phyloP scores from a whole-genome alignment of 192 early-diverging fungal genomes.

The Dissophora ornata region DNA sequence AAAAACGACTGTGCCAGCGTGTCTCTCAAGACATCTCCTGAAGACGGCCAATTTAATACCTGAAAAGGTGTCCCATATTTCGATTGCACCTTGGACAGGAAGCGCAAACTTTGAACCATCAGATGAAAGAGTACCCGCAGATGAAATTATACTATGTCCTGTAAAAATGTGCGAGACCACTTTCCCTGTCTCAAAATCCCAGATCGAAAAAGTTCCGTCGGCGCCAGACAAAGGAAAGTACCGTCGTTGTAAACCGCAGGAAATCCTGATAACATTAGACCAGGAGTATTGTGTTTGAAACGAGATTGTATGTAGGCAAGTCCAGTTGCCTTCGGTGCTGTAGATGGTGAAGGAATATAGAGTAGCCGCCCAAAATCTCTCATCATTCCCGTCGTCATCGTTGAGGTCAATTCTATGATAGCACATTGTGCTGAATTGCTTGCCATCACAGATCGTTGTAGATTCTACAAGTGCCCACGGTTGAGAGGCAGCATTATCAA shows the following conservation, averaged over 20 bases:
- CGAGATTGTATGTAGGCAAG: not conserved
- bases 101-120: conserved; percentile 12
- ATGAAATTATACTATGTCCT: not conserved
- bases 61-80: not conserved
- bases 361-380: not conserved
- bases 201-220: not conserved
- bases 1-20: not conserved
- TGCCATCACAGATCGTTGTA: not conserved
- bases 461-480: not conserved
- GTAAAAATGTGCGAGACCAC: not conserved
- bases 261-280: not conserved
- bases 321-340: conserved; percentile 1
- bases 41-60: not conserved
- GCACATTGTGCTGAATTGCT: not conserved
- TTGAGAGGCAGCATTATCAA: not conserved
- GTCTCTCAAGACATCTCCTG: not conserved
- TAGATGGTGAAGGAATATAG: not conserved
- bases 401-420: not conserved
- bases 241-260: no score
- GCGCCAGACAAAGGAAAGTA: conserved; percentile 3
- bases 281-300: not conserved
- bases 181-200: conserved; percentile 9
- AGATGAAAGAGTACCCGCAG: not conserved
- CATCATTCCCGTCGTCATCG: not conserved
- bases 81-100: not conserved